A percentile compares a stretch with the other conserved stretches of the same genome.
Evolutionary conservation across 192 early-diverging fungal genomes (phyloP).

Genomic region (Paraglomus occultum): DNA sequence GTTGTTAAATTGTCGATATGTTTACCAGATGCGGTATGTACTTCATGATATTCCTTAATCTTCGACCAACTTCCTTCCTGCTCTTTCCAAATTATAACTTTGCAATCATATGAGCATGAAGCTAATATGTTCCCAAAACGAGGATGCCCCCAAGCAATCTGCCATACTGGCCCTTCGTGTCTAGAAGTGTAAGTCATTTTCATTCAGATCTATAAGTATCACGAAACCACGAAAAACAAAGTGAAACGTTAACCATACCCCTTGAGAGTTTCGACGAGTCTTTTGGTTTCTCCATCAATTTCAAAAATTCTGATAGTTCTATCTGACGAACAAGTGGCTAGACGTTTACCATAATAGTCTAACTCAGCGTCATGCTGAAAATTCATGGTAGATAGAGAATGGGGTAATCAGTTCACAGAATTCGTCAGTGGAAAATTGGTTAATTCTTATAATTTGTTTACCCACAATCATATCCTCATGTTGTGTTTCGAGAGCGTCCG

Average conservation of each 20-base stretch:
- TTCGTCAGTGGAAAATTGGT: background rate
- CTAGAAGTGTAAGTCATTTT: constrained; percentile 42
- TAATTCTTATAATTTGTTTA: background rate
- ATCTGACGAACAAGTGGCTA: constrained; percentile 99
- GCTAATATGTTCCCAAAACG: constrained; percentile 96
- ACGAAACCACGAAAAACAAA: background rate
- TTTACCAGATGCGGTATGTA: constrained; percentile 87
- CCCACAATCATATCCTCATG: constrained; percentile 89
- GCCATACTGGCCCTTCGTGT: constrained; percentile 99
- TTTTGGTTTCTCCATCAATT: constrained; percentile 71
- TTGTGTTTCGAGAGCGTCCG: constrained; percentile 73
- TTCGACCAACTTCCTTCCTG: constrained; percentile 73
- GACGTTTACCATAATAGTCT: constrained; percentile 72
- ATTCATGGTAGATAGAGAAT: background rate
- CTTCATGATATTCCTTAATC: constrained; percentile 76
- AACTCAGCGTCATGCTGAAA: constrained; percentile 61
- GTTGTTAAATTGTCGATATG: background rate
- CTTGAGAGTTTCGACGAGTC: constrained; percentile 63
- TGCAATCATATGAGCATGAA: constrained; percentile 95
- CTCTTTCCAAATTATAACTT: constrained; percentile 96
- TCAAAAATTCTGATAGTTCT: constrained; percentile 92
- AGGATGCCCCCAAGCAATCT: constrained; percentile 98
- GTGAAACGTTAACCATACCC: constrained; percentile 49
- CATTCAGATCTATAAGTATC: background rate
- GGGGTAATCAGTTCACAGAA: background rate